Base-by-base conservation (phyloP, 495 filamentous ascomycete genomes). In the Trypethelium eluteriae region DNA sequence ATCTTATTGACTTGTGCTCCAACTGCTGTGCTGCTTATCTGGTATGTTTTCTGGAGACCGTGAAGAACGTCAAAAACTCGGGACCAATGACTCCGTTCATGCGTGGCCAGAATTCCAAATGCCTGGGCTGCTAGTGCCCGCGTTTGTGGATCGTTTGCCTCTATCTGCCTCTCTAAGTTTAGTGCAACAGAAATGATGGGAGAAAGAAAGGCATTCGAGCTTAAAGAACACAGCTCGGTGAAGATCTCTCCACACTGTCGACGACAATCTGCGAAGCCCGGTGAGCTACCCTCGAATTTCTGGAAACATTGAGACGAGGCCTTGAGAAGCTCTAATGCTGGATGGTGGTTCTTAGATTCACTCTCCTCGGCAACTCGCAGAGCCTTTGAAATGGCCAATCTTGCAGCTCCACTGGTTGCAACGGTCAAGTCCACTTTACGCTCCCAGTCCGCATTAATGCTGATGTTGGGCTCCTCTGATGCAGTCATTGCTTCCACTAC, bases 361-460 rank as follows among this genome's bases (percentile, higher is more conserved):
- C 32, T 35, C 12, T 14, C 59, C 0, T 16, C 14, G 12, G 32
- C 35, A 10, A 62, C 38, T 44, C 32, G n/a, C 5, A 73, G 11
- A 10, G 57, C 63, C 70, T 68, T 16, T 70, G 80, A 84, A 11
- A 96, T 79, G 2, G 80, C 80, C 18, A 76, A 67, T 34, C 91
- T 84, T 7, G 82, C 84, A 46, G 79, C 74, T 50, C 85, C 80
- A 72, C 91, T 86, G 4, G 86, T 87, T 12, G 85, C 80, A 25
- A 92, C 79, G 0, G 87, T 76, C 14, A 85, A 81, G 70, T 91
- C 89, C 3, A 96, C 77, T 74, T 88, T 88, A 35, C 86, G 80
- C 67, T 93, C 92, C 93, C 93, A 97, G 62, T 93, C 90, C 64
- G 88, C 84, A 68, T 95, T 88, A 44, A 92, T 77, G 9, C 82